Conservation (phyloP, 2,329 filamentous ascomycete species). For the Fusarium tuaranense region DNA sequence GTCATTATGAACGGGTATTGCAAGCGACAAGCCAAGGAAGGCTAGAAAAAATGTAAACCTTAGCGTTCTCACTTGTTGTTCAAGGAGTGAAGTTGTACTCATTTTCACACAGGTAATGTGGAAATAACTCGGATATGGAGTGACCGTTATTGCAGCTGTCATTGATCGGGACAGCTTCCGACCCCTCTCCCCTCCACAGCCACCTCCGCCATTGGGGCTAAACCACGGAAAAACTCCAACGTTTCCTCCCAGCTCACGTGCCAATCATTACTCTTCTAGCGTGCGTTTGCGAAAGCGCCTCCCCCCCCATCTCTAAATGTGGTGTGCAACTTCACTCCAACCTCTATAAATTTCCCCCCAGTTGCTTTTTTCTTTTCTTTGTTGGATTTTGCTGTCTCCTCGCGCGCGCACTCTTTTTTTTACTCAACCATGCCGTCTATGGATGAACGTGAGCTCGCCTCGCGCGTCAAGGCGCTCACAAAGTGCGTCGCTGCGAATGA, state of each 20-base stretch:
- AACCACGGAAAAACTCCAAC: constrained; percentile 20
- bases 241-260: constrained; percentile 28
- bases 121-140: constrained; percentile 8
- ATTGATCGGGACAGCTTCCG: constrained; percentile 7
- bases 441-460: constrained; percentile 85
- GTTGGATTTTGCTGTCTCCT: background rate
- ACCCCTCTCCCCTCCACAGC: constrained; percentile 4
- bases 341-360: constrained; percentile 2
- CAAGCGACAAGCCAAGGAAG: background rate
- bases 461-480: constrained; percentile 80
- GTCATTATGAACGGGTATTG: background rate
- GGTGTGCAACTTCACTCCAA: constrained; percentile 25
- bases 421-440: constrained; percentile 57
- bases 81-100: background rate
- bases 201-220: constrained; percentile 19
- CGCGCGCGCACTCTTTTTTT: background rate
- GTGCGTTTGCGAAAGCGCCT: constrained; percentile 20
- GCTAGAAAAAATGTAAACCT: background rate
- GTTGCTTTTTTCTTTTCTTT: constrained; percentile 4
- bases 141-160: background rate
- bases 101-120: background rate
- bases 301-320: constrained; percentile 12
- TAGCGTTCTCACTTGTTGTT: background rate
- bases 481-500: constrained; percentile 84
- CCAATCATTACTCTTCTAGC: constrained; percentile 19